These are phyloP conservation scores for Irpex rosettiformis DNA, from an alignment of 1,284 basidiomycete genomes.

Conservation along the genomic window DNA sequence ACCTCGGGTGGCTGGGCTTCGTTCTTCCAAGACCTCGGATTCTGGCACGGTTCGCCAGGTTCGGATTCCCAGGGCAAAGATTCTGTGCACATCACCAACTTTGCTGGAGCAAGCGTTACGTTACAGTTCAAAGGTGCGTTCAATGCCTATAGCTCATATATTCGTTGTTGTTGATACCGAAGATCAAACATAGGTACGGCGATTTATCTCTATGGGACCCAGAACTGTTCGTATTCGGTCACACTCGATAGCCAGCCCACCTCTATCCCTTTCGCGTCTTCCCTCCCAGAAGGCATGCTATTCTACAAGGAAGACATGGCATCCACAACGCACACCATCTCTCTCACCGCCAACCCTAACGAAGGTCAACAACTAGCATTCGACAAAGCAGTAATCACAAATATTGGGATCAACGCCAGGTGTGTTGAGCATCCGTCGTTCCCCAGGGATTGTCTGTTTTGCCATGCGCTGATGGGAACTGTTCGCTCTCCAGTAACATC, in stretches of 20 bases:
- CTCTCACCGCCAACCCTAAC: slow-evolving; percentile 7
- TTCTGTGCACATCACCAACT: slow-evolving; percentile 7
- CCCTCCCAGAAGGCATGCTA: background rate
- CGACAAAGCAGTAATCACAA: slow-evolving; percentile 9
- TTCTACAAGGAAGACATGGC: slow-evolving; percentile 8
- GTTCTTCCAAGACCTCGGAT: slow-evolving; percentile 2
- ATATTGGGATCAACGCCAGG: slow-evolving; percentile 8
- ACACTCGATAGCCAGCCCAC: slow-evolving; percentile 9
- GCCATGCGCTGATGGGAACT: too few species aligned
- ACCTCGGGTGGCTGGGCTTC: slow-evolving; percentile 6
- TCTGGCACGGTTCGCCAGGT: background rate
- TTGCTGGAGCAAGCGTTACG: slow-evolving; percentile 9
- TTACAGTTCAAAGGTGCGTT: slow-evolving; percentile 8
- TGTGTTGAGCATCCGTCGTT: too few species aligned
- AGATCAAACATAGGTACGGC: slow-evolving; percentile 3
- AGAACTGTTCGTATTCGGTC: slow-evolving; percentile 12
- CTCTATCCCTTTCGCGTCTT: background rate
- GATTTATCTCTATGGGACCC: slow-evolving; percentile 10
- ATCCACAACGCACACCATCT: slow-evolving; percentile 5
- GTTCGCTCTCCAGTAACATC: too few species aligned
- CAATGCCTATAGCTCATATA: background rate
- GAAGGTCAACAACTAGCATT: slow-evolving; percentile 1
- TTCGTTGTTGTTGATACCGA: background rate
- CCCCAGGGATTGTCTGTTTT: too few species aligned
- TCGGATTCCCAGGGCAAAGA: background rate